Base-by-base conservation (phyloP, 2,329 filamentous ascomycete genomes). In the Arthrinium phaeospermum region DNA sequence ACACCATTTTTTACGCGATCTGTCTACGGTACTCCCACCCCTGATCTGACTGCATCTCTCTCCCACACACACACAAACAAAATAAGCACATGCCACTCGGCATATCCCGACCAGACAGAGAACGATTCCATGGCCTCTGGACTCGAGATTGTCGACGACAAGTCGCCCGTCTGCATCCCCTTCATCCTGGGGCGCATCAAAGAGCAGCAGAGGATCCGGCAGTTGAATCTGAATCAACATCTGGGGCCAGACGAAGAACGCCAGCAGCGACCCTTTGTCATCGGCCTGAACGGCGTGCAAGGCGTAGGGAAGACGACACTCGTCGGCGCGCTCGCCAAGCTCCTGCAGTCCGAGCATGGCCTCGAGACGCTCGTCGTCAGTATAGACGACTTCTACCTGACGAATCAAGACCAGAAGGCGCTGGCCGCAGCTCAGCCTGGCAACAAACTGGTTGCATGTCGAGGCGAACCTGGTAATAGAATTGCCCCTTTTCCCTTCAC, bases 281-380 rank as follows among this genome's bases (percentile, higher is more conserved):
- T 98, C 74, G 96, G 95, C 67, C 88, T 98, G 78, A 97, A 97
- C 78, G 96, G 95, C 73, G 91, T 98, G 41, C 96, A 98, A 83
- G 96, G 96, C 73, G 92, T 94, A 49, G 96, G 96, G 76, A 98
- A 98, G 85, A 97, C 95, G 4, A 97, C 95, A 16, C 88, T 98
- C 78, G 95, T 95, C 49, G 87, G 87, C 49, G 86, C 89, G 5
- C 88, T 97, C 61, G 88, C 90, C 75, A 80, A 86, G 27, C 89
- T 88, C 19, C 88, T 96, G 49, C 85, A 85, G 19, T 13, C 19
- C 16, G 77, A 83, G 44, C 86, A 91, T 78, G 87, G 87, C 27
- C 86, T 93, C 34, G 84, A 87, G 72, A 92, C 92, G 3, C 85
- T 93, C 68, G 92, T 94, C 70, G 89, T 94, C 81, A 95, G 93